Conservation (phyloP, 257 asterid species). For the Asclepias syriaca region DNA sequence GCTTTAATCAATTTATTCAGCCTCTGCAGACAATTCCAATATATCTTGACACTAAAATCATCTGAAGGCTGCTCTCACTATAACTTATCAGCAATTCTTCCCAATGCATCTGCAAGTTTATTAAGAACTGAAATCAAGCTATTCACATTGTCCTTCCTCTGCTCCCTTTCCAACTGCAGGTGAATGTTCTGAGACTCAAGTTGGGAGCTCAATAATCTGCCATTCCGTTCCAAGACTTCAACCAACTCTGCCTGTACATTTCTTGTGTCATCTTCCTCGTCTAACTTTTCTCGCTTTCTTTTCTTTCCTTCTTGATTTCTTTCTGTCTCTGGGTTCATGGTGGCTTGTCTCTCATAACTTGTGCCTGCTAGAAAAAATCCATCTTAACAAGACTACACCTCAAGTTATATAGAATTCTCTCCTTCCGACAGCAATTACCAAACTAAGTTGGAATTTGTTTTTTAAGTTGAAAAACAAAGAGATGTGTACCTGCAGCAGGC, state of each 20-base stretch:
- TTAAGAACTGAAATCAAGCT: constrained; percentile 60
- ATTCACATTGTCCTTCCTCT: constrained; percentile 55
- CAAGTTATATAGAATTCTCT: not conserved
- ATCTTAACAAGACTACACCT: not conserved
- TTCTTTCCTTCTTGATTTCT: constrained; percentile 48
- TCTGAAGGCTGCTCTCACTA: constrained; percentile 28
- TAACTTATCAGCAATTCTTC: constrained; percentile 80
- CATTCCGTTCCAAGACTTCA: constrained; percentile 68
- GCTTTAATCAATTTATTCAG: constrained; percentile 7
- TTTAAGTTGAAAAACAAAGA: not conserved
- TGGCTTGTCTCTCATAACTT: constrained; percentile 43
- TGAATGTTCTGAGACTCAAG: constrained; percentile 65
- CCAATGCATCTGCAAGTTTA: constrained; percentile 79
- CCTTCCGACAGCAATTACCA: not conserved
- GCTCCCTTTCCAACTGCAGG: constrained; percentile 64
- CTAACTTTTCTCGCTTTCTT: constrained; percentile 44
- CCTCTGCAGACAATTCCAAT: constrained; percentile 11
- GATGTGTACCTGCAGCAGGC: constrained; percentile 44
- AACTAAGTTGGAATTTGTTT: not conserved
- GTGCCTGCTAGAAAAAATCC: constrained; percentile 38
- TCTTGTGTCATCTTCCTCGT: constrained; percentile 38
- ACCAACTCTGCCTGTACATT: constrained; percentile 43
- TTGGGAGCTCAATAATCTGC: constrained; percentile 56
- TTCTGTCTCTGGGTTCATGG: constrained; percentile 31
- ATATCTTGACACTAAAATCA: constrained; percentile 17